Evolutionary conservation across 768 basidiomycete genomes (phyloP).

Genomic region (Cystobasidium onofrii): DNA sequence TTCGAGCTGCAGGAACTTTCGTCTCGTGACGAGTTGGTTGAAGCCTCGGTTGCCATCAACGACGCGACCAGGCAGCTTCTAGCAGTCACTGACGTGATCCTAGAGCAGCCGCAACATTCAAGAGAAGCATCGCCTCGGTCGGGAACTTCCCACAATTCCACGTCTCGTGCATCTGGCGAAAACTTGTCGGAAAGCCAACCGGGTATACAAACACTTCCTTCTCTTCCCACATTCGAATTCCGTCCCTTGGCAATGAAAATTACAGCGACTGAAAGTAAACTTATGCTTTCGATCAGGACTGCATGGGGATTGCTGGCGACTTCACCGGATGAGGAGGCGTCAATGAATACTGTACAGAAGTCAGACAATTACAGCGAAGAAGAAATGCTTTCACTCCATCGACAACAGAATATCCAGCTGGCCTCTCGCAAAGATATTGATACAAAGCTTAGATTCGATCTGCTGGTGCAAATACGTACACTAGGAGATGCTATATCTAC

Average conservation of each 20-base stretch:
- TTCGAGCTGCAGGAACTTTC: background rate
- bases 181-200: background rate
- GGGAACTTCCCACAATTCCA: background rate
- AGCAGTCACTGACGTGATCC: conserved; percentile 39
- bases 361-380: conserved; percentile 16
- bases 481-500: conserved; percentile 20
- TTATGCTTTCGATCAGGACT: conserved; percentile 83
- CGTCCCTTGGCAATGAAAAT: conserved; percentile 49
- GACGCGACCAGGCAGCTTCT: conserved; percentile 43
- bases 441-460: conserved; percentile 30
- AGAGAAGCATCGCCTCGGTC: background rate
- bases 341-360: background rate
- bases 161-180: conserved; percentile 19
- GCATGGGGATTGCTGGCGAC: conserved; percentile 35
- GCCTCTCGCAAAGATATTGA: conserved; percentile 21
- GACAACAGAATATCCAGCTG: conserved; percentile 3
- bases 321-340: conserved; percentile 24
- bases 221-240: conserved; percentile 39
- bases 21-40: conserved; percentile 4
- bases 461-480: conserved; percentile 19
- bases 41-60: conserved; percentile 36
- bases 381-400: background rate
- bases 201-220: conserved; percentile 17
- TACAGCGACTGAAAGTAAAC: conserved; percentile 76
- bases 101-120: conserved; percentile 31